Conservation (phyloP, 73 alveolate genomes). For the Stentor roeselii region DNA sequence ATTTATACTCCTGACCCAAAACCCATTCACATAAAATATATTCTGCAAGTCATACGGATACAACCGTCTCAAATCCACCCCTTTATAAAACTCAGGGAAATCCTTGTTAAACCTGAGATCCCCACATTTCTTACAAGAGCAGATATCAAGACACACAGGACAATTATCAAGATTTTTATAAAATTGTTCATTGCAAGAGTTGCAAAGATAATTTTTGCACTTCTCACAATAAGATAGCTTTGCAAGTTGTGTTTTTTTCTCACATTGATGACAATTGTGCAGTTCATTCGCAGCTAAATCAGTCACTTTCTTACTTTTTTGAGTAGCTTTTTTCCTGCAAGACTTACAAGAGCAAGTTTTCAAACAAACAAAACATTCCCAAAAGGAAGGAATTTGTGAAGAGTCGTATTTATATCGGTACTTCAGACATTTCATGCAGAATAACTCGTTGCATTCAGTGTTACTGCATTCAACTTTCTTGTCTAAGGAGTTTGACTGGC, state of each 20-base stretch:
- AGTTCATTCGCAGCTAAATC: background rate
- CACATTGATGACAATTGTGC: background rate
- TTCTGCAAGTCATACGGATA: constrained; percentile 10
- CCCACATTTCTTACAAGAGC: constrained; percentile 17
- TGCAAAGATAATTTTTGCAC: background rate
- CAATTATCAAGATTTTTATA: background rate
- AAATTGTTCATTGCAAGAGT: background rate
- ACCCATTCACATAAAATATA: background rate
- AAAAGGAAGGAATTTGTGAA: background rate
- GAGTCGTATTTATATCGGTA: background rate
- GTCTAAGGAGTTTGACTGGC: background rate
- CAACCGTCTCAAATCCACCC: background rate
- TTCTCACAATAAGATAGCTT: background rate
- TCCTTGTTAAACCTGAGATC: background rate
- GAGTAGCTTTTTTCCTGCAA: background rate
- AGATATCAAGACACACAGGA: constrained; percentile 2
- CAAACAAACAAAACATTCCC: background rate
- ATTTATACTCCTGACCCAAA: constrained; percentile 1
- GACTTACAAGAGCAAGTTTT: constrained; percentile 4
- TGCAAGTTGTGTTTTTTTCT: background rate
- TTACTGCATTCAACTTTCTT: too few relatives aligned
- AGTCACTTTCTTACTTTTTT: background rate
- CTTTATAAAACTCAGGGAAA: background rate
- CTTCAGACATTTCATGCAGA: background rate
- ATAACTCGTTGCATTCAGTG: background rate